These are phyloP conservation scores for Cajanus cajan DNA, from an alignment of 306 rosid genomes.

Conservation along the genomic window DNA sequence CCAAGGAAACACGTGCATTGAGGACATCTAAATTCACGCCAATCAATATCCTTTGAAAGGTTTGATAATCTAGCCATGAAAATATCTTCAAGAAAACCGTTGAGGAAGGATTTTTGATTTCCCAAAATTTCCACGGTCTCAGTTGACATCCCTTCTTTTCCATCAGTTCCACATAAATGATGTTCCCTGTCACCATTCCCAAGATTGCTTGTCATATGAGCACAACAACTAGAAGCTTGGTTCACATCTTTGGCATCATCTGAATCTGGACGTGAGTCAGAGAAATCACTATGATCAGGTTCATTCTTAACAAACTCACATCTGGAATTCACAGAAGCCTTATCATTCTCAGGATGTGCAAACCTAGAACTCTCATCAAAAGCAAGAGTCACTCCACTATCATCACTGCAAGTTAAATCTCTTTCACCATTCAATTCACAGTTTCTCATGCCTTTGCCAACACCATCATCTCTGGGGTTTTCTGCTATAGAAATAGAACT, in stretches of 20 bases:
- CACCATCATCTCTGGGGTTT: too few species aligned
- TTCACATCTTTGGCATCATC: conserved; percentile 26
- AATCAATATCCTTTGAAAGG: conserved; percentile 68
- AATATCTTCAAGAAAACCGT: conserved; percentile 85
- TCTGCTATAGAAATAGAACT: conserved; percentile 29
- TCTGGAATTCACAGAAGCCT: conserved; percentile 29
- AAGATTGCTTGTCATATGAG: conserved; percentile 26
- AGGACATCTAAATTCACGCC: conserved; percentile 78
- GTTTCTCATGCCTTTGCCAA: conserved; percentile 23
- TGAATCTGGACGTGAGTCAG: conserved; percentile 33
- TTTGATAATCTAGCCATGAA: conserved; percentile 87
- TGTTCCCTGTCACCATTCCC: conserved; percentile 40
- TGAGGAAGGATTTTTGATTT: conserved; percentile 62
- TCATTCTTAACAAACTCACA: conserved; percentile 29
- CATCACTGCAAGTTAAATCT: conserved; percentile 29
- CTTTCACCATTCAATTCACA: conserved; percentile 31
- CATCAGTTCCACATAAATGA: conserved; percentile 43
- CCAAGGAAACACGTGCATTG: conserved; percentile 77
- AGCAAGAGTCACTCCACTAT: conserved; percentile 11
- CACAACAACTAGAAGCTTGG: conserved; percentile 43
- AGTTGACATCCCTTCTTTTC: conserved; percentile 28
- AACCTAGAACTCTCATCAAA: conserved; percentile 32
- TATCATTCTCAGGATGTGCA: conserved; percentile 34
- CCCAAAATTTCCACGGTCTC: conserved; percentile 42
- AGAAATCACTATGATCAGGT: conserved; percentile 32